Percentiles rank a stretch among this genome's conserved stretches.
These are phyloP conservation scores for Candida tibetensis DNA, from an alignment of 805 yeast genomes.

Conservation along the genomic window DNA sequence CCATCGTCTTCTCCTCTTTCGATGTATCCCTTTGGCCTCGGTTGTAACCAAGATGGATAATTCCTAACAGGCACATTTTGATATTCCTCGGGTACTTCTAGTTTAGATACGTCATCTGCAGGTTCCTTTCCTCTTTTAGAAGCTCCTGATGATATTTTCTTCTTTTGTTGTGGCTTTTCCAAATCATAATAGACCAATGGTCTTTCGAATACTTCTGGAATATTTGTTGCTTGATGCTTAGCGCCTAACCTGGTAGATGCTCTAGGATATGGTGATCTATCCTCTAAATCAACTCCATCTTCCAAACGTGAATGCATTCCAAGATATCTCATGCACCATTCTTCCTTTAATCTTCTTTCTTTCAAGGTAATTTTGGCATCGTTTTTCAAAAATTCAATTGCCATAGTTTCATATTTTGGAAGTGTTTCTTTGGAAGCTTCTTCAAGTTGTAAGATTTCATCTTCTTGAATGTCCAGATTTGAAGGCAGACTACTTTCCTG, in stretches of 20 bases:
- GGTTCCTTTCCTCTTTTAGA: slow-evolving; percentile 3
- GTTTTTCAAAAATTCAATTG: slow-evolving; percentile 48
- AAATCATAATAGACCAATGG: slow-evolving; percentile 65
- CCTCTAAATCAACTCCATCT: slow-evolving; percentile 75
- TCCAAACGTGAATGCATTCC: slow-evolving; percentile 74
- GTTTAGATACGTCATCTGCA: slow-evolving; percentile 14
- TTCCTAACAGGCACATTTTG: slow-evolving; percentile 41
- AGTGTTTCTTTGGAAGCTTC: slow-evolving; percentile 15
- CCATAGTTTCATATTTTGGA: slow-evolving; percentile 58
- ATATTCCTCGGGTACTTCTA: slow-evolving; percentile 49
- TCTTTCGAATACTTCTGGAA: slow-evolving; percentile 58
- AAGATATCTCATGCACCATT: slow-evolving; percentile 78
- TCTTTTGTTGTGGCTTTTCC: slow-evolving; percentile 15
- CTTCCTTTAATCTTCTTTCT: slow-evolving; percentile 56
- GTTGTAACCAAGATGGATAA: slow-evolving; percentile 74
- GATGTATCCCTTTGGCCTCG: slow-evolving; percentile 73
- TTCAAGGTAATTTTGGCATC: slow-evolving; percentile 42
- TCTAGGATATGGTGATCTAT: slow-evolving; percentile 70
- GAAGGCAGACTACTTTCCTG: not conserved
- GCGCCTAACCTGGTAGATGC: slow-evolving; percentile 76
- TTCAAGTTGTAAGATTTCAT: slow-evolving; percentile 5
- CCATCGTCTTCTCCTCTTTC: slow-evolving; percentile 77
- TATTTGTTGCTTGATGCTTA: slow-evolving; percentile 67
- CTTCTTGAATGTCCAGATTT: not conserved
- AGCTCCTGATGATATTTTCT: slow-evolving; percentile 8